Base-by-base conservation (phyloP, 2,329 filamentous ascomycete genomes). In the Chrysoporthe deuterocubensis region DNA sequence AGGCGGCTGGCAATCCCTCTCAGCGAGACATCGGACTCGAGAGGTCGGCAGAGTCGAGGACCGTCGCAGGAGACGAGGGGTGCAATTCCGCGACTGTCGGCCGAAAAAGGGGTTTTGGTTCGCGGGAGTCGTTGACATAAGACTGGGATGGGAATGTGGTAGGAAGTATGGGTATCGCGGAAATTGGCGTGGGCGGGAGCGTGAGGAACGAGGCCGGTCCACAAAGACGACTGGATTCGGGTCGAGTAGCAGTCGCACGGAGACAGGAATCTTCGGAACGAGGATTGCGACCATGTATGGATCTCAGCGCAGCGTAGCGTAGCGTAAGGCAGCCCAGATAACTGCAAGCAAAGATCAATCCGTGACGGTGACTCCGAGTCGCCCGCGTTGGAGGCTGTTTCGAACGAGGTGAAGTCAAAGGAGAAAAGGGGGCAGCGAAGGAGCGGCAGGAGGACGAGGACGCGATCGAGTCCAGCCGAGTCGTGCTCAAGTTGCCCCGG, bases 91-190 rank as follows among this genome's bases (percentile, higher is more conserved):
- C 59, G 63, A 58, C 59, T 62, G 42, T 67, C 65, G 68, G 65
- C 44, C 65, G 58, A 52, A 60, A 63, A 58, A 26, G 52, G 66
- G 62, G 62, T 32, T 61, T 26, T 61, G 59, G 11, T 46, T 60
- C 62, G 67, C 62, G 54, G 62, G 66, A 57, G 34, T 54, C 34
- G 61, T 62, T 67, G 65, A 60, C 68, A 59, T 65, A 65, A 52
- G 62, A 54, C 67, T 5, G 67, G 58, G 64, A 68, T 40, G 64
- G 61, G 46, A 67, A 60, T 62, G 58, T 61, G 60, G 64, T 26
- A 62, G 37, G n/a, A 58, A 62, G 62, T 69, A 66, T 68, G 64
- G 67, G 67, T 58, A 62, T 65, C 52, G 63, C 63, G 63, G 63
- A 65, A 54, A 65, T 65, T 65, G 63, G 63, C 63, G 21, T 65